Percentiles rank a stretch among this genome's conserved stretches.
Evolutionary conservation across 176 grass and related monocot genomes (phyloP).

Genomic region (Lolium perenne): DNA sequence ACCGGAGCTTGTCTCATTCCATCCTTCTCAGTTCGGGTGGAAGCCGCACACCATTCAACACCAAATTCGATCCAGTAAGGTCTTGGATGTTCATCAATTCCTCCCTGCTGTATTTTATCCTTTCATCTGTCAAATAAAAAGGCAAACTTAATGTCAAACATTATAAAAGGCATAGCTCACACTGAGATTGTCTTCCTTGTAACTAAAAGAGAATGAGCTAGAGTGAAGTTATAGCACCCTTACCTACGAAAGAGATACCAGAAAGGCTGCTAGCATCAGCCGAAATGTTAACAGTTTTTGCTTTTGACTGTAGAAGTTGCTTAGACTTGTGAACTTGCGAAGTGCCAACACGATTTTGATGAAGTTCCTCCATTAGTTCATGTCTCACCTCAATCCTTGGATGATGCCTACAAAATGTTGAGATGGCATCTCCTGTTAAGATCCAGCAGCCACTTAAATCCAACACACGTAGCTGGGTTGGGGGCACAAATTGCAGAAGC

Average conservation of each 20-base stretch:
- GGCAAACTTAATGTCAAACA: constrained; percentile 13
- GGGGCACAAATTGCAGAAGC: constrained; percentile 68
- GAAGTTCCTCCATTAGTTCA: constrained; percentile 52
- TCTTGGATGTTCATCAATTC: constrained; percentile 71
- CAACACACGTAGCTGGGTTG: constrained; percentile 52
- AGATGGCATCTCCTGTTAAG: constrained; percentile 59
- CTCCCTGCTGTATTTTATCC: constrained; percentile 67
- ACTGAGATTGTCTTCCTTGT: constrained; percentile 19
- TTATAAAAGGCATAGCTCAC: constrained; percentile 10
- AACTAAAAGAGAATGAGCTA: constrained; percentile 1
- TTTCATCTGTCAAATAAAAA: constrained; percentile 70
- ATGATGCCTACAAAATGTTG: constrained; percentile 60
- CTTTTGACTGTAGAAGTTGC: constrained; percentile 36
- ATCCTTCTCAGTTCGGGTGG: constrained; percentile 11
- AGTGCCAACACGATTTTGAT: constrained; percentile 27
- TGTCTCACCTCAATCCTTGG: constrained; percentile 72
- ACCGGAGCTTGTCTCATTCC: neutral
- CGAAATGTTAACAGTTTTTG: constrained; percentile 34
- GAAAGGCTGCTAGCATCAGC: constrained; percentile 30
- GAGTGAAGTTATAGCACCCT: constrained; percentile 24
- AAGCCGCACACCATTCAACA: constrained; percentile 7
- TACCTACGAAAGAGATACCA: constrained; percentile 61
- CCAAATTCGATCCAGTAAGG: constrained; percentile 28
- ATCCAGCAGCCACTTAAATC: constrained; percentile 90
- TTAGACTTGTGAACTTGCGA: constrained; percentile 37